Base-by-base conservation (phyloP, 768 basidiomycete genomes). In the Sporobolomyces pararoseus region DNA sequence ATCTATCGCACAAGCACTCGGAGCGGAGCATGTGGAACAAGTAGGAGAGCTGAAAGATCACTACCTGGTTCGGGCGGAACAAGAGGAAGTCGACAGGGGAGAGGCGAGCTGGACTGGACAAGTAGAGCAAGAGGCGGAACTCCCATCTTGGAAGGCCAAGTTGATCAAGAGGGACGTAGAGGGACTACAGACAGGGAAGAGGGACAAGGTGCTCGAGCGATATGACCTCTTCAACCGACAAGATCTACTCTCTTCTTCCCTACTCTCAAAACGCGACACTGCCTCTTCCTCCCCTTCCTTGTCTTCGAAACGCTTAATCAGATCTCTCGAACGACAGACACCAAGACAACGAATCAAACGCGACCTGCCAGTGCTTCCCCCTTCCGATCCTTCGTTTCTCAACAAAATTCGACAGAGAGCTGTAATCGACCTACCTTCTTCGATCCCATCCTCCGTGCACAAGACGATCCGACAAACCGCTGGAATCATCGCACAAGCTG, bases 1-100 rank as follows among this genome's bases (percentile, higher is more conserved):
- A 76, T 49, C 79, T 82, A 70, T 88, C 66, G 84, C 86, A 9
- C 54, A 78, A 10, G 79, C 81, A 0, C 83, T 98, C 16, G 87
- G 86, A 19, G 87, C 91, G 27, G 88, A 97, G 80, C 81, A 96
- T 55, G 88, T 98, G 65, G 91, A 94, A 77, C 88, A 86, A 74
- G 88, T 87, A 31, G 93, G 96, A 59, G 88, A 93, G 77, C 84
- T 99, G 7, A 77, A 80, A 34, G 82, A 90, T 64, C 84, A 89
- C 80, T 99, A 90, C 89, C 82, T 99, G 23, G 86, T 96, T 52
- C 85, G 90, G 31, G 80, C 83, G 49, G 76, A 79, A 9, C 53
- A 53, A 27, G 63, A 37, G 6, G 54, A 54, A 4, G 68, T 68
- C 23, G 63, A 39, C 2, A 3, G 23, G 14, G 67, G 70, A 17